These are phyloP conservation scores for Skeletonema menzelii DNA, from an alignment of 108 stramenopile genomes.

Conservation along the genomic window DNA sequence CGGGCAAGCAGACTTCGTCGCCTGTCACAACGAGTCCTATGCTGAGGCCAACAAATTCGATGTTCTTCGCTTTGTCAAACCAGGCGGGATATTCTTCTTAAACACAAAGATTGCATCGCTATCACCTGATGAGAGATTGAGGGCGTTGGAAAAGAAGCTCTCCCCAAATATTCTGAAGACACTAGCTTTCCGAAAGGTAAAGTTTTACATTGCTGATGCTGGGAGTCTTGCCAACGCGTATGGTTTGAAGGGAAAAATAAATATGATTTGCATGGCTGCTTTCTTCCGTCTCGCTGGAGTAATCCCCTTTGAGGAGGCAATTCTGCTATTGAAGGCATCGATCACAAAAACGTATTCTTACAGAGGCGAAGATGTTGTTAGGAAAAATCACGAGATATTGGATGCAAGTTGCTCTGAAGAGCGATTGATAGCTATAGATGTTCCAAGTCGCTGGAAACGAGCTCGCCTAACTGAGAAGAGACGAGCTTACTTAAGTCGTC, in stretches of 20 bases:
- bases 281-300: conserved; percentile 64
- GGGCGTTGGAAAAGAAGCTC: conserved; percentile 58
- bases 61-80: conserved; percentile 53
- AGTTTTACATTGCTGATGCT: conserved; percentile 63
- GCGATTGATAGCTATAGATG: conserved; percentile 43
- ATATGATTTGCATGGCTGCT: conserved; percentile 60
- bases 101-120: conserved; percentile 61
- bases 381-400: conserved; percentile 57
- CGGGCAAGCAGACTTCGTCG: conserved; percentile 52
- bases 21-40: conserved; percentile 67
- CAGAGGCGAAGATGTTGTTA: conserved; percentile 64
- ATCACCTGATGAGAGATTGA: conserved; percentile 34
- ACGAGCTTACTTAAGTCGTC: conserved; percentile 42
- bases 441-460: conserved; percentile 51
- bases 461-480: conserved; percentile 35
- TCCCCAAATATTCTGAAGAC: conserved; percentile 56
- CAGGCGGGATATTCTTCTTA: conserved; percentile 58
- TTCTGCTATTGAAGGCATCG: conserved; percentile 49
- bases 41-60: conserved; percentile 66
- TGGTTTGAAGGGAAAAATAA: conserved; percentile 63
- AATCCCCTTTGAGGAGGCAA: conserved; percentile 52
- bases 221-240: conserved; percentile 43
- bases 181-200: conserved; percentile 24
- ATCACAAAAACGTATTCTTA: conserved; percentile 55
- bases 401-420: conserved; percentile 55